Base-by-base conservation (phyloP, 306 rosid genomes). In the Inga leiocalycina region DNA sequence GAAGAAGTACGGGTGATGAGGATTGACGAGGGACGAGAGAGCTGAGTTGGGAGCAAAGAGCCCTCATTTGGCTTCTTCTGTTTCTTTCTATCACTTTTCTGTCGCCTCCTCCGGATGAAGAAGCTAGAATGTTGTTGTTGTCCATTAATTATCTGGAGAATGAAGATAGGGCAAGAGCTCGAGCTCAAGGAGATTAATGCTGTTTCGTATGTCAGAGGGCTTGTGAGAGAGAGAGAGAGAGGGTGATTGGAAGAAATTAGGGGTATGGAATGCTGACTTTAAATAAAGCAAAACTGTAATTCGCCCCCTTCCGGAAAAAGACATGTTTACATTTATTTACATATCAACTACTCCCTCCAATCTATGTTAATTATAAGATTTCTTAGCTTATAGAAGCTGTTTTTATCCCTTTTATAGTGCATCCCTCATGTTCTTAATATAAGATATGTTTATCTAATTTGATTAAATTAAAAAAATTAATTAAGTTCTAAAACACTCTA, bases 51-150 rank as follows among this genome's bases (percentile, higher is more conserved):
- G 59, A 45, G 41, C 17, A 72, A 2, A 72, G 76, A 19, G 76
- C 12, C 19, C 19, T 45, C 76, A 72, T 72, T 24, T 72, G 76
- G 22, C 34, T 72, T 72, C 76, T 72, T 45, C 76, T 3, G 41
- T 72, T 72, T 12, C 75, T 71, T 56, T 71, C 56, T 44, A 71
- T 22, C 54, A 13, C 51, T 22, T 71, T 71, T 22, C 56, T 45
- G 49, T 71, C 59, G 3, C 59, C 34, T 13, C 14, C 51, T 13
- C 7, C 51, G n/a, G 76, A 71, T 9, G 76, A 45, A 72, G 41
- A 9, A 37, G 72, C 45, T 7, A 6, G 37, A 17, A 15, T 37
- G 46, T 8, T 35, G 11, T 16, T 67, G 72, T 8, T 35, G 11
- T 35, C 14, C 72, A 67, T 67, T 39, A 39, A 20, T 16, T 39